Evolutionary conservation across 306 rosid species (phyloP), one percentile per base, ranked within the genome.

Genomic region (Nissolia schottii): DNA sequence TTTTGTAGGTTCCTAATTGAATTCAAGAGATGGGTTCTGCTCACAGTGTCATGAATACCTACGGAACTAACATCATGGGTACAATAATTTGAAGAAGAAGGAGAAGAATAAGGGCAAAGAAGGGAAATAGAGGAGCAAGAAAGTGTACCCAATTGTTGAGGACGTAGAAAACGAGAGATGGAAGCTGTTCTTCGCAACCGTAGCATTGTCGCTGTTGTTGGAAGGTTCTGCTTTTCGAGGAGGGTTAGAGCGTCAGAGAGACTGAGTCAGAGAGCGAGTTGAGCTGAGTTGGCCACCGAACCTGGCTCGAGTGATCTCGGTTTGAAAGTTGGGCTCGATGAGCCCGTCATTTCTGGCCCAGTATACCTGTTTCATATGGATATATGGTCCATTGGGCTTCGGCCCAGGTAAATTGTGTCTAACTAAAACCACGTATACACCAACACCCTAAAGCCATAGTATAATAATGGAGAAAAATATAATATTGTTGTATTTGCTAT

Each of bases 1-100:
- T 40, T 54, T 23, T 63, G 1, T 34, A 79, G 62, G 41, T 28
- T 67, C 7, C 55, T 55, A 3, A 79, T 67, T 4, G 67, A 50
- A 5, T 75, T 41, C 11, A 75, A 22, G 59, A 75, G 48, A 0
- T 64, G 37, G 58, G 37, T 4, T 34, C 66, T 60, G 48, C 9
- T 9, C 14, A 1, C 2, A 3, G 14, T 20, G 11, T 8, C 27
- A 8, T 50, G 25, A 50, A 50, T 22, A 9, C 28, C 25, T 49
- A 6, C 2, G 25, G n/a, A 10, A 9, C 29, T 53, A 22, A 1
- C 31, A 22, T 24, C 31, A 22, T 24, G 35, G 62, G 37, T 14
- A 11, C 62, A 55, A 14, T 13, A 55, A 27, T 6, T 25, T 13
- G 38, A 57, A 28, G 64, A 29, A 29, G 41, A 16, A 48, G 19